A percentile compares a stretch with the other conserved stretches of the same genome.
Evolutionary conservation across 2,329 filamentous ascomycete genomes (phyloP).

Genomic region (Byssoonygena ceratinophila): DNA sequence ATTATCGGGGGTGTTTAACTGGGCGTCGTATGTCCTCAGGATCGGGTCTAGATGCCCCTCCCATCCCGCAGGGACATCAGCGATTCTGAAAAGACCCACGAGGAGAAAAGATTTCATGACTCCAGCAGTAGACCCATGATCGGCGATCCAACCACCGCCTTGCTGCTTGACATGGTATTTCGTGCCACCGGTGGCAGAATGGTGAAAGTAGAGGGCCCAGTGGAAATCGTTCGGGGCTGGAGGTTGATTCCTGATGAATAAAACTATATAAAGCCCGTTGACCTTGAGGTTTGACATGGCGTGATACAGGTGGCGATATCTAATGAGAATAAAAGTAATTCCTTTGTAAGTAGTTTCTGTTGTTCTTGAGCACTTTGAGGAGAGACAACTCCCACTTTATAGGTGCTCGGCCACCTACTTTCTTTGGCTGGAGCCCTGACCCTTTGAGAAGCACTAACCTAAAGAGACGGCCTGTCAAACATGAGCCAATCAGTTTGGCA

Average conservation of each 20-base stretch:
- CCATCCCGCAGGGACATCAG: conserved; percentile 15
- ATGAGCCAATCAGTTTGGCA: too few relatives aligned
- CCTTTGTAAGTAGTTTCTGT: too few relatives aligned
- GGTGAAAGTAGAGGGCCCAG: conserved; percentile 13
- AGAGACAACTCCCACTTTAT: too few relatives aligned
- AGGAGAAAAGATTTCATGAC: conserved; percentile 17
- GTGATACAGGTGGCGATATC: too few relatives aligned
- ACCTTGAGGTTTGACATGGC: too few relatives aligned
- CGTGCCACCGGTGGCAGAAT: background rate
- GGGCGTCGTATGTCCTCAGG: conserved; percentile 19
- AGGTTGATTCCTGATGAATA: conserved; percentile 7
- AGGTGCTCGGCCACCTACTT: too few relatives aligned
- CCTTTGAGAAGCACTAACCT: too few relatives aligned
- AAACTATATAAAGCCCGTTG: conserved; percentile 9
- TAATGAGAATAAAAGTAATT: too few relatives aligned
- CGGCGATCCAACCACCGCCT: conserved; percentile 15
- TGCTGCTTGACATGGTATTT: conserved; percentile 15
- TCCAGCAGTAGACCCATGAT: conserved; percentile 11
- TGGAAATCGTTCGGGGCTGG: conserved; percentile 11
- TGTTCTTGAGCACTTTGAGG: too few relatives aligned
- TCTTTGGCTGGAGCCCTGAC: too few relatives aligned
- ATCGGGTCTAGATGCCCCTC: conserved; percentile 18
- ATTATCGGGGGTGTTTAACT: conserved; percentile 18
- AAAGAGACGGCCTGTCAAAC: too few relatives aligned
- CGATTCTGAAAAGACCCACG: conserved; percentile 17